A percentile compares a stretch with the other conserved stretches of the same genome.
Evolutionary conservation across 179 eudicot genomes (phyloP).

Genomic region (Vitellaria paradoxa): DNA sequence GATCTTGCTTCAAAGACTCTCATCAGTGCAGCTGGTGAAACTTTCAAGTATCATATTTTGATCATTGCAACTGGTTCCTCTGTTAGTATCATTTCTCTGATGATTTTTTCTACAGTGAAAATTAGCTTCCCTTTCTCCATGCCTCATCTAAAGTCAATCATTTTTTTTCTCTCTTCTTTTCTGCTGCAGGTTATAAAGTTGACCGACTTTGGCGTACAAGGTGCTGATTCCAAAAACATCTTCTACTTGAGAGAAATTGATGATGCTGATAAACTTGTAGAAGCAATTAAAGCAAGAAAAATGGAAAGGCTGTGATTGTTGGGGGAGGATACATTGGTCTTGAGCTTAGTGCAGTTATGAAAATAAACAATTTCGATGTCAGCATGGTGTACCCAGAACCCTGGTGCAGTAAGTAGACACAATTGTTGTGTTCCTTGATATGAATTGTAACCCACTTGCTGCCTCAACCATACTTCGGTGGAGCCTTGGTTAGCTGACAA

Average conservation of each 20-base stretch:
- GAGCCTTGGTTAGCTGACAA: not conserved
- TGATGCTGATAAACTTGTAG: conserved; percentile 90
- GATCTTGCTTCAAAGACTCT: conserved; percentile 86
- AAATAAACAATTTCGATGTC: conserved; percentile 77
- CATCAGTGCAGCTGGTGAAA: conserved; percentile 73
- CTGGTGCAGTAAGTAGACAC: conserved; percentile 93
- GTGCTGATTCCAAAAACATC: conserved; percentile 95
- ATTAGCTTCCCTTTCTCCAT: not conserved
- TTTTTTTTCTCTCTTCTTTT: not conserved
- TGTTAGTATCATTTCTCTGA: conserved; percentile 36
- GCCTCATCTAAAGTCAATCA: no score
- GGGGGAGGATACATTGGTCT: conserved; percentile 99
- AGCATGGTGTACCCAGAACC: conserved; percentile 99
- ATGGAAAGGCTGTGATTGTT: conserved; percentile 84
- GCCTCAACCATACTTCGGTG: not conserved
- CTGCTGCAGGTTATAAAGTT: conserved; percentile 64
- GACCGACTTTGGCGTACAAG: conserved; percentile 90
- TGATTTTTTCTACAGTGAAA: conserved; percentile 1
- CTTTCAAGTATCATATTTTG: conserved; percentile 58
- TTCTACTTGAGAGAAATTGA: conserved; percentile 88
- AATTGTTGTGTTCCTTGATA: not conserved
- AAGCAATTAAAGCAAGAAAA: conserved; percentile 77
- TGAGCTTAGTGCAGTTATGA: conserved; percentile 90
- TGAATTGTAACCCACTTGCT: conserved; percentile 1
- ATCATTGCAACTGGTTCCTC: conserved; percentile 92